phyloP scores from a whole-genome alignment of 306 rosid species.

The Sophora flavescens region DNA sequence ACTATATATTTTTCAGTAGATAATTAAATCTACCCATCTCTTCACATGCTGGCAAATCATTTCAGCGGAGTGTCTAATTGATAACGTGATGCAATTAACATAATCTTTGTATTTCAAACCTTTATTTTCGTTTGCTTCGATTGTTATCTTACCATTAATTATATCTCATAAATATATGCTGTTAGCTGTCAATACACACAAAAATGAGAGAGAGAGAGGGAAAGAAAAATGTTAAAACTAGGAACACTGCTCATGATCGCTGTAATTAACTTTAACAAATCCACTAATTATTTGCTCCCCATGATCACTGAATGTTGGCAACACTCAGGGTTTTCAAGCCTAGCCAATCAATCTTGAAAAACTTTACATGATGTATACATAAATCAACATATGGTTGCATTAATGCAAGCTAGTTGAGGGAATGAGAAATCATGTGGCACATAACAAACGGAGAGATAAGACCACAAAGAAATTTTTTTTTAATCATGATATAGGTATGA shows the following conservation, averaged over 20 bases:
- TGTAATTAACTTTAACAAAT: conserved; percentile 1
- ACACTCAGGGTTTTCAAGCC: background rate
- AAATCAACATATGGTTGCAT: background rate
- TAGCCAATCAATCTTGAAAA: conserved; percentile 7
- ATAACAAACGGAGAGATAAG: background rate
- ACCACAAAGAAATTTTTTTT: too few relatives aligned
- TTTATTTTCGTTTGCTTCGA: conserved; percentile 22
- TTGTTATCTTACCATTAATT: background rate
- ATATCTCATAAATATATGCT: background rate
- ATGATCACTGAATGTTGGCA: background rate
- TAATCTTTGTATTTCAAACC: background rate
- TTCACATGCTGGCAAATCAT: conserved; percentile 5
- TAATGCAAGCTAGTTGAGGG: conserved; percentile 44
- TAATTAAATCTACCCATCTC: background rate
- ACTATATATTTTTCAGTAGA: background rate
- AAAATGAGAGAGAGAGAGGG: background rate
- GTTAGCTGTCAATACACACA: conserved; percentile 8
- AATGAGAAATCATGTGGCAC: conserved; percentile 26
- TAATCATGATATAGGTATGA: too few relatives aligned
- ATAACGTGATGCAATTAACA: conserved; percentile 37
- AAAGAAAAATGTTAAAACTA: background rate
- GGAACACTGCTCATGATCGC: background rate
- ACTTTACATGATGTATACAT: background rate
- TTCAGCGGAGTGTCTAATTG: conserved; percentile 25
- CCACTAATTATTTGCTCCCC: background rate